A percentile compares a stretch with the other conserved stretches of the same genome.
Conservation (phyloP, 1,284 basidiomycete genomes). For the Vanrija pseudolonga region DNA sequence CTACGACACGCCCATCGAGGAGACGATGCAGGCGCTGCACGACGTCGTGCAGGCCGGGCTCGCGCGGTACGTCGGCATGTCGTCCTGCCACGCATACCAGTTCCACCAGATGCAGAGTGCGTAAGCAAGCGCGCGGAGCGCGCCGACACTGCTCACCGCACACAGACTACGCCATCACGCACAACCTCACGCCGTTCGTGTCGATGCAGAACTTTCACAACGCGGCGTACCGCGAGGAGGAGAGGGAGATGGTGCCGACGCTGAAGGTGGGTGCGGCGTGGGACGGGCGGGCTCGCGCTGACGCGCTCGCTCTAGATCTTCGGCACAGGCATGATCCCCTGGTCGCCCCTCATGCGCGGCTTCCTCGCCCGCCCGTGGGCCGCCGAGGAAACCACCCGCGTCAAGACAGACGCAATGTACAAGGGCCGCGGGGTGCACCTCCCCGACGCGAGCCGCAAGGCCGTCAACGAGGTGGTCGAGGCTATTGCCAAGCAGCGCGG, state of each 20-base stretch:
- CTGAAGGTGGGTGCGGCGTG: conserved; percentile 27
- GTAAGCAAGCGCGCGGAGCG: conserved; percentile 3
- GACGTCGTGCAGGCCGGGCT: conserved; percentile 63
- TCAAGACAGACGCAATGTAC: conserved; percentile 21
- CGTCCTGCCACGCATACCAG: conserved; percentile 49
- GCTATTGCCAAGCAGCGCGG: conserved; percentile 56
- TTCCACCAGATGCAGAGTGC: conserved; percentile 49
- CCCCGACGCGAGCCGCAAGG: conserved; percentile 18
- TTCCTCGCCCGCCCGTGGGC: conserved; percentile 29
- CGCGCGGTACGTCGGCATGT: conserved; percentile 67
- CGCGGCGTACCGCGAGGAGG: conserved; percentile 58
- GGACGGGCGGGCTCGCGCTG: not conserved
- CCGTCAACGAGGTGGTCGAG: conserved; percentile 52
- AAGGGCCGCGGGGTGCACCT: conserved; percentile 7
- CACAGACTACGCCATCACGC: conserved; percentile 48
- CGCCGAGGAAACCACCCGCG: conserved; percentile 22
- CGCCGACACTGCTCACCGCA: conserved; percentile 2
- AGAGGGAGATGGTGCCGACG: conserved; percentile 61
- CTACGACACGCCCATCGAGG: conserved; percentile 57
- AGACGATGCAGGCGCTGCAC: conserved; percentile 67
- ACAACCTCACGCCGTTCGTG: conserved; percentile 63
- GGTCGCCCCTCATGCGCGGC: conserved; percentile 41
- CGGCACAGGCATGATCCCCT: conserved; percentile 48
- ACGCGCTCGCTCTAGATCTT: conserved; percentile 24
- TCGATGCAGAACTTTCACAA: conserved; percentile 64